Evolutionary conservation across 1,284 basidiomycete genomes (phyloP).

Genomic region (Ustilago hordei): DNA sequence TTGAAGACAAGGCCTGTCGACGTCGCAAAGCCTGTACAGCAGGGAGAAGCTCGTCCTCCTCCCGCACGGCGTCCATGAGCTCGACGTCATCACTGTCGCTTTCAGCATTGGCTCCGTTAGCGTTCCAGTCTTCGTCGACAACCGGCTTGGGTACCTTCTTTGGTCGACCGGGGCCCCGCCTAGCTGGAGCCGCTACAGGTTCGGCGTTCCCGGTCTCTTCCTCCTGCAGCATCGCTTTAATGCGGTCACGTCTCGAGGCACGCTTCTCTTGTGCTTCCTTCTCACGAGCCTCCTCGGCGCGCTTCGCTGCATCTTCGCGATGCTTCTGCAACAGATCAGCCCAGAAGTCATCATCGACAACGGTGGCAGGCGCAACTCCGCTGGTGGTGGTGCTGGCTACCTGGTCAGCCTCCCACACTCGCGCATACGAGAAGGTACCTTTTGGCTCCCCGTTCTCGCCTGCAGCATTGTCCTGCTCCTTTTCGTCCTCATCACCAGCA

Average conservation of each 20-base stretch:
- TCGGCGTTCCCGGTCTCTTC: slow-evolving; percentile 11
- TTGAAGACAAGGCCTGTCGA: slow-evolving; percentile 22
- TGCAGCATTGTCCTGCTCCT: slow-evolving; percentile 10
- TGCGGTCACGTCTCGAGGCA: slow-evolving; percentile 35
- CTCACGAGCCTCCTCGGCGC: slow-evolving; percentile 27
- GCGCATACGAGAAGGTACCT: slow-evolving; percentile 65
- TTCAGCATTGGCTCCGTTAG: slow-evolving; percentile 13
- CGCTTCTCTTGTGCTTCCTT: slow-evolving; percentile 31
- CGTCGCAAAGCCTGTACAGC: slow-evolving; percentile 36
- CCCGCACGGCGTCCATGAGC: slow-evolving; percentile 28
- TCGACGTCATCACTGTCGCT: slow-evolving; percentile 43
- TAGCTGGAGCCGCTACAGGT: slow-evolving; percentile 8
- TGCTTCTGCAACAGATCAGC: slow-evolving; percentile 63
- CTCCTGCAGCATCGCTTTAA: slow-evolving; percentile 36
- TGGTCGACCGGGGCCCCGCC: slow-evolving; percentile 30
- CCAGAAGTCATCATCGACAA: slow-evolving; percentile 65
- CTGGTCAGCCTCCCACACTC: slow-evolving; percentile 66
- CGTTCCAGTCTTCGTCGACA: slow-evolving; percentile 34
- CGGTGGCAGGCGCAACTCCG: slow-evolving; percentile 54
- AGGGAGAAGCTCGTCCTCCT: slow-evolving; percentile 37
- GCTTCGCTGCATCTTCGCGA: slow-evolving; percentile 48
- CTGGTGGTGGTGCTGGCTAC: slow-evolving; percentile 13
- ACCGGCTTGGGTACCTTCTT: slow-evolving; percentile 25
- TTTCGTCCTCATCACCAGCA: slow-evolving; percentile 48
- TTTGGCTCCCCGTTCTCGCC: slow-evolving; percentile 34